Evolutionary conservation across 805 yeast genomes (phyloP), one percentile per base, ranked within the genome.

Genomic region (Spathaspora sp.): DNA sequence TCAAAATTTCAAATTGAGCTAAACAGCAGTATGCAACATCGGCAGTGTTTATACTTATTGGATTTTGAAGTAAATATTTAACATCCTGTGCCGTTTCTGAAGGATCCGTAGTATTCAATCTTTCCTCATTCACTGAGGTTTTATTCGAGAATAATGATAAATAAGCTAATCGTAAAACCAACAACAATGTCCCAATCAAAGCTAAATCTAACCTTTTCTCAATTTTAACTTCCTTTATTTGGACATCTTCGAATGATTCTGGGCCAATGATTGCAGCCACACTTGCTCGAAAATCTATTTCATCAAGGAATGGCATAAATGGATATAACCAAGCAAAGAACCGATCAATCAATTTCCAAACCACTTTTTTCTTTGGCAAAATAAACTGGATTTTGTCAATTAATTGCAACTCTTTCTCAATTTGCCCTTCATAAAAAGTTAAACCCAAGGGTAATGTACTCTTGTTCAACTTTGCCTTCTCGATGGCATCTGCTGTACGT

Each of bases 1-100:
- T 64, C 43, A 80, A 57, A 28, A 82, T 52, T 45, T 77, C 77
- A 63, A 83, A 83, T 55, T 80, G 84, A 52, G 78, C 76, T 45
- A 83, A 61, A 57, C 87, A 83, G 54, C 73, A 62, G 52, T 79
- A 79, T 0, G 87, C 85, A 26, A 77, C 77, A 50, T 68, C 75
- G 31, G 79, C 69, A 14, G 67, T 69, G 19, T 75, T 75, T 40
- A 72, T 64, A 16, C 75, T 73, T 18, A 82, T 70, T 3, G 84
- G 83, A 51, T 77, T 67, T 1, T 64, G 58, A 48, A 79, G 56
- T 16, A 83, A 64, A 57, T 71, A 79, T 54, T 68, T 58, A 61
- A 65, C 56, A 51, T 58, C 60, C 49, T 63, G 70, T 1, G 55
- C 63, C 17, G 53, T 65, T 2, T 44, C 60, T 9, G 58, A 62